These are phyloP conservation scores for Fusarium bulbicola DNA, from an alignment of 2,329 filamentous ascomycete genomes.

Conservation along the genomic window DNA sequence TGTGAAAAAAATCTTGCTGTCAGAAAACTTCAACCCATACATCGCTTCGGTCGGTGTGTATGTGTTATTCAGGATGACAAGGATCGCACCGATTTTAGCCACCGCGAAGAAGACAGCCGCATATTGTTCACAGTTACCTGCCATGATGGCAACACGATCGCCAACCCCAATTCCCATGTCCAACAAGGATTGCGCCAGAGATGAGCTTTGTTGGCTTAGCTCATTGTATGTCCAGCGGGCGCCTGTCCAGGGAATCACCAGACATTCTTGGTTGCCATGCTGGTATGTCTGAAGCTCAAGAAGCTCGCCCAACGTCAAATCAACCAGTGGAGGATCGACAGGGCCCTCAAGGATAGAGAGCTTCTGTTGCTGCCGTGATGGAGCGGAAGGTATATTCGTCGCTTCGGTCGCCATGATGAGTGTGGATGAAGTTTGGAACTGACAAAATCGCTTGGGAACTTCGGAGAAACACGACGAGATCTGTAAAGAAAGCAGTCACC, in stretches of 20 bases:
- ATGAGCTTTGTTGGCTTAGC: conserved; percentile 68
- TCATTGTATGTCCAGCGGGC: conserved; percentile 77
- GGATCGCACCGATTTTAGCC: conserved; percentile 70
- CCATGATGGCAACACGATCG: conserved; percentile 79
- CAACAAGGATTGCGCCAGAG: conserved; percentile 71
- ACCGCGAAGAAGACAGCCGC: conserved; percentile 78
- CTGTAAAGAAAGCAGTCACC: not conserved
- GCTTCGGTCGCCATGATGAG: conserved; percentile 45
- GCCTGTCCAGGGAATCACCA: conserved; percentile 80
- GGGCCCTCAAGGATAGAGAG: conserved; percentile 74
- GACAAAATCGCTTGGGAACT: not conserved
- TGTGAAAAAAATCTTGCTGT: conserved; percentile 78
- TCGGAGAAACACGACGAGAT: not conserved
- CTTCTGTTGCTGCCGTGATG: conserved; percentile 48
- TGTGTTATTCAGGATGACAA: conserved; percentile 85
- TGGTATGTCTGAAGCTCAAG: conserved; percentile 75
- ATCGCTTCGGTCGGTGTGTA: conserved; percentile 79
- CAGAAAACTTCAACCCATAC: conserved; percentile 76
- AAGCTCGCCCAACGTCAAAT: conserved; percentile 77
- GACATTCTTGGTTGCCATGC: conserved; percentile 71
- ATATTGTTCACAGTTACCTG: conserved; percentile 84
- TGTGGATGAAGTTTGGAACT: not conserved
- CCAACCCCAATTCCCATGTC: conserved; percentile 73
- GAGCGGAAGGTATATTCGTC: conserved; percentile 42
- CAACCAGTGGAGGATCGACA: conserved; percentile 72